Evolutionary conservation across 2,329 filamentous ascomycete species (phyloP), one percentile per base, ranked within the genome.

Genomic region (Paraconiothyrium sp.): DNA sequence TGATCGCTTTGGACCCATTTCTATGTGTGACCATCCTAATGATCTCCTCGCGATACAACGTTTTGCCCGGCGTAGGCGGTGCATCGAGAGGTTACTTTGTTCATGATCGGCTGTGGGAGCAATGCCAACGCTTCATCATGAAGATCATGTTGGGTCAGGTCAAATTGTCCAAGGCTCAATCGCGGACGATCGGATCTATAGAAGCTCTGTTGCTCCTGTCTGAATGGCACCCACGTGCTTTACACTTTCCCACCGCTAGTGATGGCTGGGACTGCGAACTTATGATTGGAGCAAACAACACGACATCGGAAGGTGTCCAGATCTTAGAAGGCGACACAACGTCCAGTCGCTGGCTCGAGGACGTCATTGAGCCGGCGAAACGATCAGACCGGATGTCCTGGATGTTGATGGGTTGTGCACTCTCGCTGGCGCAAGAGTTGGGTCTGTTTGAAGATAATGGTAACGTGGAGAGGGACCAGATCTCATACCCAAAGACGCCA

Each of bases 341-440:
- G 3, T 76, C 79, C 4, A 82, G 78, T 58, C 71, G 81, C 54
- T 86, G 84, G 83, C 74, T 84, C 1, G 80, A 85, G 50, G 84
- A 86, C 64, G 84, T 87, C 39, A 83, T 86, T 44, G 81, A 85
- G 44, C 84, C 85, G 2, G 83, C 85, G 1, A 82, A 82, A 61
- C 77, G 83, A 58, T 87, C 84, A 0, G 85, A 87, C 66, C 81
- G 85, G 2, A 87, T 88, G 85, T 87, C 85, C 0, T 88, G 85
- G 85, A 87, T 86, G 82, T 67, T 87, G 22, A 80, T 88, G 44
- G 85, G 85, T 2, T 84, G 82, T 65, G 85, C 83, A 0, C 68
- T 85, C 27, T 84, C 84, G 3, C 75, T 87, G 13, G 82, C 84
- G 1, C 84, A 86, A 56, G 84, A 86, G 63, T 73, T 86, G 27